phyloP scores from a whole-genome alignment of 2,329 filamentous ascomycete genomes.

The Podosphaera fusca region DNA sequence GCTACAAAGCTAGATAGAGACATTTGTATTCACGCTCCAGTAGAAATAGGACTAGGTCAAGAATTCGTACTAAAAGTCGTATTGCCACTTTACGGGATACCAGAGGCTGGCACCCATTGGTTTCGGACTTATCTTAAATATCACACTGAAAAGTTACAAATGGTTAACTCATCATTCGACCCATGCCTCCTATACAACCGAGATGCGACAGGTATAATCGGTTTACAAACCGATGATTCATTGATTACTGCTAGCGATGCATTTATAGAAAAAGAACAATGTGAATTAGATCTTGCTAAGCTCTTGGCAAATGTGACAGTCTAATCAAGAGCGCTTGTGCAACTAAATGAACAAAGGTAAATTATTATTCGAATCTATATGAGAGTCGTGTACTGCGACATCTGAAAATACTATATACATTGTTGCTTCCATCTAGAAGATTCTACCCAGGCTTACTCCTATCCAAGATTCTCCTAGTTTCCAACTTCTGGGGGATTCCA shows the following conservation, averaged over 20 bases:
- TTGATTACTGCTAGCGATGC: slow-evolving; percentile 1
- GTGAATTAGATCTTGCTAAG: slow-evolving; percentile 1
- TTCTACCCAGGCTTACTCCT: too few species aligned
- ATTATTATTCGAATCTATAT: not conserved
- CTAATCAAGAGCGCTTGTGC: too few species aligned
- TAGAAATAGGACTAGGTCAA: not conserved
- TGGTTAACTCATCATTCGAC: slow-evolving; percentile 3
- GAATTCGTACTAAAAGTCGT: not conserved
- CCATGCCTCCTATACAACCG: slow-evolving; percentile 1
- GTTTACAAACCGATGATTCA: slow-evolving; percentile 4
- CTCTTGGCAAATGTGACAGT: not conserved
- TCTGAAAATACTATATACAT: too few species aligned
- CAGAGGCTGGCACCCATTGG: not conserved
- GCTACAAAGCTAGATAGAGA: not conserved
- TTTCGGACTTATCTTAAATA: not conserved
- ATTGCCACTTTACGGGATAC: not conserved
- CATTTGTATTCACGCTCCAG: not conserved
- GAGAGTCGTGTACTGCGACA: not conserved
- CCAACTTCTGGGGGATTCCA: too few species aligned
- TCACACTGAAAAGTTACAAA: not conserved
- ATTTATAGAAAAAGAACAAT: slow-evolving; percentile 1
- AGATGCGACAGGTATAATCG: slow-evolving; percentile 1
- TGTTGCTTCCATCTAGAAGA: too few species aligned
- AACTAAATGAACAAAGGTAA: not conserved
- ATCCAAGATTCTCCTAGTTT: too few species aligned